These are phyloP conservation scores for Termitomyces sp. DNA, from an alignment of 768 basidiomycete species.

Conservation along the genomic window DNA sequence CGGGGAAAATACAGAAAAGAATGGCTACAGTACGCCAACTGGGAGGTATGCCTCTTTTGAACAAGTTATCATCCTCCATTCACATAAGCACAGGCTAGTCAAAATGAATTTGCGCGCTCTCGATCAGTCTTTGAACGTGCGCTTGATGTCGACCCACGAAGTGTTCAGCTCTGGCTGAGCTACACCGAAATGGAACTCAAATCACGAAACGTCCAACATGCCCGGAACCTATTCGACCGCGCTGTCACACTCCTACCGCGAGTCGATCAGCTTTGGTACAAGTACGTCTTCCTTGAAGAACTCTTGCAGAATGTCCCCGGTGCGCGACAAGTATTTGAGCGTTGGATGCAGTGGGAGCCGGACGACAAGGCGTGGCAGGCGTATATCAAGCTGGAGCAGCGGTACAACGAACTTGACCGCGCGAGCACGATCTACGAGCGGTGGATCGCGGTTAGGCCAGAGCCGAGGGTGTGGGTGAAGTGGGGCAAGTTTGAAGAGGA, in stretches of 20 bases:
- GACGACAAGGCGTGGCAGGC: conserved; percentile 99
- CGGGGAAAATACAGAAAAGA: conserved; percentile 52
- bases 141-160: conserved; percentile 89
- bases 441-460: conserved; percentile 73
- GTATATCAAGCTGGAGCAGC: conserved; percentile 97
- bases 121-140: conserved; percentile 96
- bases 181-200: conserved; percentile 99
- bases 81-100: conserved; percentile 55
- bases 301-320: conserved; percentile 94
- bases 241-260: conserved; percentile 95
- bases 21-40: conserved; percentile 83
- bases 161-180: conserved; percentile 87
- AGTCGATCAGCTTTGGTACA: conserved; percentile 98
- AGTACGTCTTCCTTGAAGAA: conserved; percentile 98
- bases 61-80: not conserved
- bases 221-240: conserved; percentile 95
- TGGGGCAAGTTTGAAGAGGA: conserved; percentile 88
- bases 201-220: conserved; percentile 94
- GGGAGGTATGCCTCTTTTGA: conserved; percentile 51
- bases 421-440: conserved; percentile 92
- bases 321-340: conserved; percentile 95
- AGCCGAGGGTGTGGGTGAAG: conserved; percentile 81
- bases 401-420: conserved; percentile 88
- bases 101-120: conserved; percentile 93
- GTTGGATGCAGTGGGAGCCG: conserved; percentile 99